Conservation (phyloP, 2,329 filamentous ascomycete species). For the Zymoseptoria ardabiliae region DNA sequence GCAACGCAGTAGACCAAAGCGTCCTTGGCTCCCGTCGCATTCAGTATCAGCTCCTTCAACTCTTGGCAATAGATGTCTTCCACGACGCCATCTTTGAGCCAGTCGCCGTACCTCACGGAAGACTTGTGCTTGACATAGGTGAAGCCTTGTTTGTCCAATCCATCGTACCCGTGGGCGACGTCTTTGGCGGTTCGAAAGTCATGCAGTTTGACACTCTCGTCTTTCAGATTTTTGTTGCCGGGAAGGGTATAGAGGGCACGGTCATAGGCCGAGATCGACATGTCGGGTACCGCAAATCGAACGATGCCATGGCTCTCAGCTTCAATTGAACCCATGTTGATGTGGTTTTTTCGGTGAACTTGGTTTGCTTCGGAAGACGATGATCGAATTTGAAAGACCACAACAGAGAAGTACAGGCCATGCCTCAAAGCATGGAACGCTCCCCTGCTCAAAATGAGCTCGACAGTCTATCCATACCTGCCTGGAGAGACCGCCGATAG, state of each 20-base stretch:
- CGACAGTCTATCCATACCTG: too few relatives aligned
- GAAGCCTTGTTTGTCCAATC: constrained; percentile 4
- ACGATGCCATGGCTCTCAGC: constrained; percentile 1
- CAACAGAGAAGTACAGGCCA: too few relatives aligned
- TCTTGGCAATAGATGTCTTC: constrained; percentile 1
- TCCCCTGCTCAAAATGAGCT: too few relatives aligned
- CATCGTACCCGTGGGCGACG: neutral
- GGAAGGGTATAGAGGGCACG: constrained; percentile 5
- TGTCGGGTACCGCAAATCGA: constrained; percentile 5
- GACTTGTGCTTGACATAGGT: constrained; percentile 5
- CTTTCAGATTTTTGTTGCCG: constrained; percentile 1
- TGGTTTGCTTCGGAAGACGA: neutral
- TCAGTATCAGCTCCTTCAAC: neutral
- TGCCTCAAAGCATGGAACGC: too few relatives aligned
- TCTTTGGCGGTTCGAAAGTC: neutral
- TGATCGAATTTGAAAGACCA: too few relatives aligned
- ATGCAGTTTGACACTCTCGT: neutral
- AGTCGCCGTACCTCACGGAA: neutral
- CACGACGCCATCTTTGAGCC: neutral
- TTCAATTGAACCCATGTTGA: neutral
- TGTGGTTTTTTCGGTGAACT: neutral
- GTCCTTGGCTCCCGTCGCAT: neutral
- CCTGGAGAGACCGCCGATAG: too few relatives aligned
- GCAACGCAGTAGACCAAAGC: neutral
- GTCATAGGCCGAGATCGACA: constrained; percentile 1